These are phyloP conservation scores for Ceratobasidium sp. DNA, from an alignment of 1,284 basidiomycete genomes.

Conservation along the genomic window DNA sequence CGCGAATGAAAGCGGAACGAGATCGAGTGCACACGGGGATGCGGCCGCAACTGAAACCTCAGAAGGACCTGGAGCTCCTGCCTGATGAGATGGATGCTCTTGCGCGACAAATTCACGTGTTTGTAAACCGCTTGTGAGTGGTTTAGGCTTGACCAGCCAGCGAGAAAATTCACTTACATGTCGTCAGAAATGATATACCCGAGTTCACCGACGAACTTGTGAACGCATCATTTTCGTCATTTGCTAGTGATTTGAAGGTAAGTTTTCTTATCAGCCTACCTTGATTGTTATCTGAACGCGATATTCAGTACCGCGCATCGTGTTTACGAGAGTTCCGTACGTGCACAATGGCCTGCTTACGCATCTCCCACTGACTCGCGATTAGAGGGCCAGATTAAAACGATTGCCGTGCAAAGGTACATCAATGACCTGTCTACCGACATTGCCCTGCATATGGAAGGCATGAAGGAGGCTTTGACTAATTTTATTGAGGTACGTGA, in stretches of 20 bases:
- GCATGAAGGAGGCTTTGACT: constrained; percentile 64
- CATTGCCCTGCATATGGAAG: constrained; percentile 70
- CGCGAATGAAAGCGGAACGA: neutral
- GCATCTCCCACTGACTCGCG: neutral
- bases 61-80: constrained; percentile 1
- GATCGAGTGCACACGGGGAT: constrained; percentile 27
- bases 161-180: neutral
- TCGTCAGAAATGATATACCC: constrained; percentile 42
- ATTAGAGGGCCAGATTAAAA: constrained; percentile 51
- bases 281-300: neutral
- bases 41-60: constrained; percentile 22
- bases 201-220: constrained; percentile 62
- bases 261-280: neutral
- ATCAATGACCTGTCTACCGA: constrained; percentile 69
- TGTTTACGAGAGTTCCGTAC: constrained; percentile 62
- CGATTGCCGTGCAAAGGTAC: constrained; percentile 65
- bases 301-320: constrained; percentile 66
- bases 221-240: constrained; percentile 66
- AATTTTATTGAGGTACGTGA: constrained; percentile 75
- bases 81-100: constrained; percentile 16
- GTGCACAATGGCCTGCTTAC: neutral
- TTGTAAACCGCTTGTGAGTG: constrained; percentile 32
- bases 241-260: constrained; percentile 66
- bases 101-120: neutral
- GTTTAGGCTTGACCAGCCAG: too few relatives aligned